Conservation (phyloP, 768 basidiomycete genomes). For the Lentinus tigrinus region DNA sequence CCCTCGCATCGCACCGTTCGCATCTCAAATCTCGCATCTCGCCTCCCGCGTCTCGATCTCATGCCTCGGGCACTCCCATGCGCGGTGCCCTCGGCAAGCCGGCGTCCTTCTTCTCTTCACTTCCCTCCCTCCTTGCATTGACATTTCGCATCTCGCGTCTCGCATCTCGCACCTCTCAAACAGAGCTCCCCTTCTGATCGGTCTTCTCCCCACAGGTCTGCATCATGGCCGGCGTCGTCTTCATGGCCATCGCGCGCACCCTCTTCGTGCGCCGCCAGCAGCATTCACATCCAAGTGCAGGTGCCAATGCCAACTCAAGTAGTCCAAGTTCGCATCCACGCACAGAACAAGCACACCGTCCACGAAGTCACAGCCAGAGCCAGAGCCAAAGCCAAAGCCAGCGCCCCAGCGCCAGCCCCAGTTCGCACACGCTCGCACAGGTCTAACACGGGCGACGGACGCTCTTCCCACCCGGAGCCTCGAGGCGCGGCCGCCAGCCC, state of each 20-base stretch:
- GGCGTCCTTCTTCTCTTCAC: not conserved
- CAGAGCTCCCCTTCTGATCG: not conserved
- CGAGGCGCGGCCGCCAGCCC: no score
- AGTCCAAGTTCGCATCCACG: no score
- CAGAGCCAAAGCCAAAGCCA: not conserved
- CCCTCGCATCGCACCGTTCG: not conserved
- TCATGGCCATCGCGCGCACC: slow-evolving; percentile 16
- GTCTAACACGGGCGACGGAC: not conserved
- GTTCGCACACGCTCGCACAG: not conserved
- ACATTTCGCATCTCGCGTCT: not conserved
- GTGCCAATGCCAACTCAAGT: no score
- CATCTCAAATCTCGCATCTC: not conserved
- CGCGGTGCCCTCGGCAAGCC: not conserved
- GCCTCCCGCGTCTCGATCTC: not conserved
- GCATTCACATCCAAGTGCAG: not conserved
- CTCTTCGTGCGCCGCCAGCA: slow-evolving; percentile 9
- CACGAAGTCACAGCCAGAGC: not conserved
- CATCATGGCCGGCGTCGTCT: slow-evolving; percentile 16
- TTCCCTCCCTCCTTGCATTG: not conserved
- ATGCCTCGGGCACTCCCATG: not conserved
- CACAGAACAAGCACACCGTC: not conserved
- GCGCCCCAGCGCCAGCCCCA: no score
- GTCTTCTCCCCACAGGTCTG: slow-evolving; percentile 3
- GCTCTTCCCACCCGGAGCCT: no score
- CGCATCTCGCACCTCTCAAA: not conserved